phyloP scores from a whole-genome alignment of 1,139 yeast species.

The Blastobotrys arbuscula region DNA sequence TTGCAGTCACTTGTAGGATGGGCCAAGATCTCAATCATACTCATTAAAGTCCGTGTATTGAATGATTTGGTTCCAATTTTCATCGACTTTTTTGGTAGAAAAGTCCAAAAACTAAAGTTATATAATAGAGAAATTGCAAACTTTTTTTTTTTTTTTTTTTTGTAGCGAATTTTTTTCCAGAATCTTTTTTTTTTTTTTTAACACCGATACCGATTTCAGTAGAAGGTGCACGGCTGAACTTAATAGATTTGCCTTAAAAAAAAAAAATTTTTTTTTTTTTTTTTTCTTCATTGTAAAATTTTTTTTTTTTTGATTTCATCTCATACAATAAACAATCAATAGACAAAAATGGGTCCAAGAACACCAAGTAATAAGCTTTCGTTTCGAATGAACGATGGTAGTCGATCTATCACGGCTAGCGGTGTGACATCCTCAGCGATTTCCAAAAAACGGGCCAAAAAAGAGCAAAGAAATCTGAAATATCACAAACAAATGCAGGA shows the following conservation, averaged over 20 bases:
- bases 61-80: background rate
- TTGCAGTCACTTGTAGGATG: constrained; percentile 58
- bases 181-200: background rate
- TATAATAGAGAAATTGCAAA: background rate
- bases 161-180: too few relatives aligned
- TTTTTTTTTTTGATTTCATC: constrained; percentile 10
- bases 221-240: background rate
- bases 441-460: constrained; percentile 76
- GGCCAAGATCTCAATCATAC: constrained; percentile 24
- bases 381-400: constrained; percentile 13
- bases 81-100: background rate
- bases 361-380: constrained; percentile 65
- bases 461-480: constrained; percentile 72
- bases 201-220: too few relatives aligned
- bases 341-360: constrained; percentile 59
- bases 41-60: constrained; percentile 11
- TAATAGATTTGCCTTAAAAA: too few relatives aligned
- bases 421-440: constrained; percentile 42
- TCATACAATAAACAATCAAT: background rate
- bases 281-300: background rate
- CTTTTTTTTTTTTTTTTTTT: background rate
- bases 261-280: background rate
- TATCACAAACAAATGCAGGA: constrained; percentile 37
- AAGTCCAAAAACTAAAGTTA: background rate
- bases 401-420: constrained; percentile 52